These are phyloP conservation scores for Trametes sp. DNA, from an alignment of 1,284 basidiomycete genomes.

Conservation along the genomic window DNA sequence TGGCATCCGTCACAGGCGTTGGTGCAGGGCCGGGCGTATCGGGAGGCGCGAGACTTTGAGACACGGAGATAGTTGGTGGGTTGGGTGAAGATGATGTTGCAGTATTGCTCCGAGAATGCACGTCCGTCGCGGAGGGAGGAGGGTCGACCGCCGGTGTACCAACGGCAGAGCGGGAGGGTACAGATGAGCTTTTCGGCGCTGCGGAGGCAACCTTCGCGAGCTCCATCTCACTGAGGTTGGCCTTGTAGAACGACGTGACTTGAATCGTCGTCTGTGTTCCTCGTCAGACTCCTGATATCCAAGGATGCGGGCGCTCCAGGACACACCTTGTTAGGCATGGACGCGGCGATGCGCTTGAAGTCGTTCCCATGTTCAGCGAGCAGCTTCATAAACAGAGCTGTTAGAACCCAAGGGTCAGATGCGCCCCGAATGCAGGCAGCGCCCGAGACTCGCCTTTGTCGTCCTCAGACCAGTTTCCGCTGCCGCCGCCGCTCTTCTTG, in stretches of 20 bases:
- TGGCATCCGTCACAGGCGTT: background rate
- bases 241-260: constrained; percentile 73
- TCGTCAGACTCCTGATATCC: constrained; percentile 10
- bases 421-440: constrained; percentile 48
- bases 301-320: background rate
- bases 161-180: constrained; percentile 28
- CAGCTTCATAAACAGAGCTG: constrained; percentile 68
- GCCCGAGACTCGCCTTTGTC: constrained; percentile 58
- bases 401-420: constrained; percentile 37
- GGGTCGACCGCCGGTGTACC: background rate
- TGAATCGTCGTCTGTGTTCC: constrained; percentile 71
- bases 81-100: background rate
- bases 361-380: constrained; percentile 77
- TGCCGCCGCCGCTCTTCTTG: constrained; percentile 43
- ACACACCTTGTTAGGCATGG: constrained; percentile 75
- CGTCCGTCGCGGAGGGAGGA: background rate
- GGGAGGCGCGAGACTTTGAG: background rate
- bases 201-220: constrained; percentile 49
- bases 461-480: constrained; percentile 59
- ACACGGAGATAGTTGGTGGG: background rate
- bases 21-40: background rate
- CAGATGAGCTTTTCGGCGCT: constrained; percentile 45
- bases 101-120: background rate
- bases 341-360: constrained; percentile 77
- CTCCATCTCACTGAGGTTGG: constrained; percentile 54